Conservation (phyloP, 208 protist genomes). For the Trypanosoma theileri region DNA sequence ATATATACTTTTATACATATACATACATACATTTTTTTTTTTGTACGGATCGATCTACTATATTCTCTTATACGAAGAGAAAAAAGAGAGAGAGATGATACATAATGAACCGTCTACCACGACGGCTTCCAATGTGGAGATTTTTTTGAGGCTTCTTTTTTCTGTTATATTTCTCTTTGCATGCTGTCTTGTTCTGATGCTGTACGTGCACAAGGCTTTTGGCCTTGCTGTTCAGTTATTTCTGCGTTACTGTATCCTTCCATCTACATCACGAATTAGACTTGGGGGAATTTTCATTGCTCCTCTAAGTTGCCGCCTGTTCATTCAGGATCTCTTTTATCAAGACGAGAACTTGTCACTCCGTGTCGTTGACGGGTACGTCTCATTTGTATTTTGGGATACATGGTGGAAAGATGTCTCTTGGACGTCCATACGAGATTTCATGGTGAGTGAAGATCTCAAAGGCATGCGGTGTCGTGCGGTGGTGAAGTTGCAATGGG, state of each 20-base stretch:
- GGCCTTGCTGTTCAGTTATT: slow-evolving; percentile 48
- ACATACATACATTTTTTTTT: too few species aligned
- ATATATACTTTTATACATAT: too few species aligned
- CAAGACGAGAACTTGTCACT: slow-evolving; percentile 81
- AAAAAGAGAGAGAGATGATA: background rate
- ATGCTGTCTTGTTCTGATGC: slow-evolving; percentile 60
- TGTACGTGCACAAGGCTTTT: slow-evolving; percentile 57
- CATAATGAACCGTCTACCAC: background rate
- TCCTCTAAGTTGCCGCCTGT: slow-evolving; percentile 63
- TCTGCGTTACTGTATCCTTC: slow-evolving; percentile 64
- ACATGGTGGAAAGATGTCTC: slow-evolving; percentile 49
- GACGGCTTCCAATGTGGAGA: slow-evolving; percentile 34
- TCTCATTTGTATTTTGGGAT: slow-evolving; percentile 77
- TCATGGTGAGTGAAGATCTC: slow-evolving; percentile 70
- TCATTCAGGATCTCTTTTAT: slow-evolving; percentile 75
- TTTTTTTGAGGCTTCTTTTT: slow-evolving; percentile 75
- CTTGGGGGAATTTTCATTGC: slow-evolving; percentile 60
- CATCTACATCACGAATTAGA: slow-evolving; percentile 48
- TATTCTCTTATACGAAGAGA: too few species aligned
- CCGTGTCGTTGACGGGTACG: slow-evolving; percentile 82
- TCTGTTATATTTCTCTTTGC: slow-evolving; percentile 63
- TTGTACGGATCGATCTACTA: too few species aligned
- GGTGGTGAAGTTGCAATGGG: slow-evolving; percentile 40
- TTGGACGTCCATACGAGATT: slow-evolving; percentile 72
- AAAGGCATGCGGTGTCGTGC: slow-evolving; percentile 72